A percentile compares a stretch with the other conserved stretches of the same genome.
phyloP scores from a whole-genome alignment of 805 yeast species.

The Lipomyces mesembrius region DNA sequence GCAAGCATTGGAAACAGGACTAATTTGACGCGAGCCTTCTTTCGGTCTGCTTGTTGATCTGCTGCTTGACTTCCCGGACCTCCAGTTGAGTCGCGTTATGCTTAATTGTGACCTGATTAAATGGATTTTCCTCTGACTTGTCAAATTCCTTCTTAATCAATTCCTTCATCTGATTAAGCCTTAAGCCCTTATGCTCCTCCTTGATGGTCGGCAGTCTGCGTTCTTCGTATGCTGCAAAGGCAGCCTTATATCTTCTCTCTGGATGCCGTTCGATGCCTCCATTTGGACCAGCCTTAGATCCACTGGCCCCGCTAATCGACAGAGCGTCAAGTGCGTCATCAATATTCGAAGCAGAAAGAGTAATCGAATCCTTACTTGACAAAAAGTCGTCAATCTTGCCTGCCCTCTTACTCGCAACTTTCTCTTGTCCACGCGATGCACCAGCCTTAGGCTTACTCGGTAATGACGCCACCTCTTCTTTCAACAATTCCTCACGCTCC shows the following conservation, averaged over 20 bases:
- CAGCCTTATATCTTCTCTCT: conserved; percentile 85
- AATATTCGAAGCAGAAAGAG: conserved; percentile 66
- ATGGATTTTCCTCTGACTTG: conserved; percentile 79
- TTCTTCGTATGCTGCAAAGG: conserved; percentile 71
- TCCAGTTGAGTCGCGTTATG: conserved; percentile 67
- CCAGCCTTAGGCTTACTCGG: conserved; percentile 58
- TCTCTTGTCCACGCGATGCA: conserved; percentile 64
- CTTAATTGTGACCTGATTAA: conserved; percentile 71
- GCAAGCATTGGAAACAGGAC: neutral
- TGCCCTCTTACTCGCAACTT: conserved; percentile 62
- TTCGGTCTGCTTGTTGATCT: conserved; percentile 58
- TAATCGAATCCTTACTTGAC: conserved; percentile 53
- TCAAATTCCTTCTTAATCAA: conserved; percentile 78
- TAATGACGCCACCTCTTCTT: conserved; percentile 66
- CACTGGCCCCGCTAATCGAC: conserved; percentile 59
- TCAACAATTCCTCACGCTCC: conserved; percentile 72
- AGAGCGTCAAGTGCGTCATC: conserved; percentile 81
- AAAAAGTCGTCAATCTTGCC: conserved; percentile 73
- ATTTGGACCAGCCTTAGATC: conserved; percentile 22
- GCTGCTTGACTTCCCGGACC: conserved; percentile 52
- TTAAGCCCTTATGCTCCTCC: conserved; percentile 77
- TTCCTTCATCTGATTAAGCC: conserved; percentile 78
- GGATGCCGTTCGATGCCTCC: conserved; percentile 79
- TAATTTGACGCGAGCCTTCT: conserved; percentile 38
- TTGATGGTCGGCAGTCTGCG: conserved; percentile 70